Evolutionary conservation across 176 grass and related monocot genomes (phyloP), one percentile per base, ranked within the genome.

Genomic region (Cymbopogon citratus): DNA sequence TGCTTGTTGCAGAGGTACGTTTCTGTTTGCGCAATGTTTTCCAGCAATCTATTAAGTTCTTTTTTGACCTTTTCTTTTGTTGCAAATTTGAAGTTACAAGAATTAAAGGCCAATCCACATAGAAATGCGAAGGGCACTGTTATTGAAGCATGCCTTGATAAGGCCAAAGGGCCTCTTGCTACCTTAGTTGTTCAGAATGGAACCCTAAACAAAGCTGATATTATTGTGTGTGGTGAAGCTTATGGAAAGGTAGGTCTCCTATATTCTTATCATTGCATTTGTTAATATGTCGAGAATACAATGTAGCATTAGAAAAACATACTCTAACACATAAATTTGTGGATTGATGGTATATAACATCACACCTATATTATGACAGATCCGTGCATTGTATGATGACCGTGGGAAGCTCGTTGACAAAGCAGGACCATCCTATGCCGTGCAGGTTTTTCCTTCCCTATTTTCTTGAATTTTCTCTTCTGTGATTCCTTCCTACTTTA

Each of bases 311-410:
- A 39, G 52, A 62, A 78, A 81, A 43, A 65, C 34, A 84, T 38
- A 51, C 16, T 14, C 23, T 21, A 73, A n/a, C 12, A 33, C 12
- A 49, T 85, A 33, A 43, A 92, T 56, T 54, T 69, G 54, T 91
- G 35, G 81, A 19, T 80, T 66, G 44, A 46, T 77, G 69, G 26
- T 48, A 38, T 68, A 83, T 90, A 79, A 82, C 23, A 82, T 65
- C 27, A 52, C 10, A 76, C 18, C 31, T 44, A 36, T 38, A 76
- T 71, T 68, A 51, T 84, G 75, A 71, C 86, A 98, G 95, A 91
- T 98, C 29, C 92, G 95, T 39, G 95, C 95, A 84, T 93, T 98
- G 95, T 98, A 94, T 85, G 95, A 95, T 80, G 95, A 98, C 57
- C 65, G 82, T 83, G 95, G 92, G 81, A 83, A 19, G 8, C 92